Percentiles rank a stretch among this genome's conserved stretches.
phyloP scores from a whole-genome alignment of 805 yeast species.

The Pichia exigua region DNA sequence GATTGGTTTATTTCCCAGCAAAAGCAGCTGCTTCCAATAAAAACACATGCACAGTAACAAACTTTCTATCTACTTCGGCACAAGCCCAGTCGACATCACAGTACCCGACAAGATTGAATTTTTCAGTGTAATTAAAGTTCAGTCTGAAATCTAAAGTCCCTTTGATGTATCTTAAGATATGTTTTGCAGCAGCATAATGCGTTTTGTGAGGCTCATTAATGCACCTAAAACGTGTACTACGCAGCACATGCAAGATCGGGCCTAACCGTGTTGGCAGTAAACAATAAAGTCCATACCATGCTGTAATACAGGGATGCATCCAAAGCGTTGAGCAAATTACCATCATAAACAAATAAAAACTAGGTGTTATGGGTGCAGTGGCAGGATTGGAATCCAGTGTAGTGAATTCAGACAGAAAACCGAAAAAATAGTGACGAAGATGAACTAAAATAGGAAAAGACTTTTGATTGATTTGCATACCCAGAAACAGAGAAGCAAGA shows the following conservation, averaged over 20 bases:
- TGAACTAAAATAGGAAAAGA: background rate
- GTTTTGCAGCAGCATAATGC: constrained; percentile 3
- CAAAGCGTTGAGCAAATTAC: background rate
- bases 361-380: background rate
- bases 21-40: constrained; percentile 2
- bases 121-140: background rate
- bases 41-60: constrained; percentile 7
- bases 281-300: background rate
- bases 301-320: background rate
- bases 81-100: constrained; percentile 13
- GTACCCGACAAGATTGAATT: background rate
- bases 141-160: background rate
- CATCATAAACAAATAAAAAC: background rate
- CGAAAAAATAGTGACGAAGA: background rate
- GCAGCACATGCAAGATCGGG: too few species aligned
- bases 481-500: background rate
- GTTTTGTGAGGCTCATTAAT: background rate
- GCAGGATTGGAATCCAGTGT: background rate
- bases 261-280: too few species aligned
- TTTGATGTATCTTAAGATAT: constrained; percentile 1
- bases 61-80: constrained; percentile 8
- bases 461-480: constrained; percentile 1
- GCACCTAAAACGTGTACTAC: background rate
- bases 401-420: background rate
- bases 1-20: constrained; percentile 1